Evolutionary conservation across 2,329 filamentous ascomycete species (phyloP).

Genomic region (Akanthomyces lecanii): DNA sequence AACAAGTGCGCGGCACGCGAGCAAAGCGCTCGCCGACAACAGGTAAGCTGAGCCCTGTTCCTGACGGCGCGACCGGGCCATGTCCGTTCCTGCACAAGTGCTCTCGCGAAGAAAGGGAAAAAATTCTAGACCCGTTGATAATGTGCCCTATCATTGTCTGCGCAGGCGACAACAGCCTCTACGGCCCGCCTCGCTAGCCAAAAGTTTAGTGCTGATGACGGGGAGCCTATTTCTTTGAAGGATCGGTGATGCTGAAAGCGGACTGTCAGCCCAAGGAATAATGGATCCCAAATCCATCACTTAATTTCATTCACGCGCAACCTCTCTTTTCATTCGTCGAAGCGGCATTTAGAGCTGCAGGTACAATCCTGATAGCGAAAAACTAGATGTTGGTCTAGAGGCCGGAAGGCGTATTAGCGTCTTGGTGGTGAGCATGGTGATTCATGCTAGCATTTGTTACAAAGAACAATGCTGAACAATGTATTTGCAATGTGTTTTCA

Average conservation of each 20-base stretch:
- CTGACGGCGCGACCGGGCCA: neutral
- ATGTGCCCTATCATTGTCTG: neutral
- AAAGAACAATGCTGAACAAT: too few relatives aligned
- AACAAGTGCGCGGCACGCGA: neutral
- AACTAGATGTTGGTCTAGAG: neutral
- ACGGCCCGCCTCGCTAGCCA: neutral
- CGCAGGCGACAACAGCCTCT: neutral
- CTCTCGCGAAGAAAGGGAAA: too few relatives aligned
- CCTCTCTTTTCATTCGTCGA: neutral
- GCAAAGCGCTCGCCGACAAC: neutral
- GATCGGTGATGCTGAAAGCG: neutral
- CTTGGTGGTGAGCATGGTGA: too few relatives aligned
- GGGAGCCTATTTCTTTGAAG: neutral
- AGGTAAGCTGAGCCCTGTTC: neutral
- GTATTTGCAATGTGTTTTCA: too few relatives aligned
- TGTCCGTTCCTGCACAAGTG: slow-evolving; percentile 2
- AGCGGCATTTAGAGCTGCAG: neutral
- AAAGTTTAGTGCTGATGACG: slow-evolving; percentile 2
- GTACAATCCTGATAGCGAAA: too few relatives aligned
- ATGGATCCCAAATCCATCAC: neutral
- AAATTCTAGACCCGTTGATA: neutral
- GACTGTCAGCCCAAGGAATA: neutral
- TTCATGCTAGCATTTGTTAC: too few relatives aligned
- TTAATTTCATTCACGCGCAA: neutral
- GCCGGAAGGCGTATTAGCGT: too few relatives aligned